Base-by-base conservation (phyloP, 2,329 filamentous ascomycete species). In the Cryphonectria parasitica region DNA sequence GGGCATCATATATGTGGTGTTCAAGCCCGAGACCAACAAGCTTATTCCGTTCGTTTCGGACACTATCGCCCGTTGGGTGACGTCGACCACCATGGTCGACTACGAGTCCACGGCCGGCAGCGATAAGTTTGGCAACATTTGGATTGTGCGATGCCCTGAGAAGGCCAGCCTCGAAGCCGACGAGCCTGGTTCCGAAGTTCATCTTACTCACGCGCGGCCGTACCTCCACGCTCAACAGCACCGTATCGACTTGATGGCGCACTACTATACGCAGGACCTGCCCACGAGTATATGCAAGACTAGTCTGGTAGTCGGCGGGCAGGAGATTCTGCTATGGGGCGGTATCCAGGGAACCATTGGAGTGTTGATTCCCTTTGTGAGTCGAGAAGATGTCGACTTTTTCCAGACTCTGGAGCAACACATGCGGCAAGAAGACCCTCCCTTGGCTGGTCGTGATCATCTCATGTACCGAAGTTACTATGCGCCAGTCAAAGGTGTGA, bases 121-220 rank as follows among this genome's bases (percentile, higher is more conserved):
- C 49, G 96, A 99, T 83, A 98, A 98, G 79, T 99, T 99, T 75
- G 97, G 96, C 72, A 99, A 99, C 77, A 82, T 99, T 22, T 99
- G 94, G 91, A 88, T 99, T 61, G 86, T 99, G 41, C 92, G 96
- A 64, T 96, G 93, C 77, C 94, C 95, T 0, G 85, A 90, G 72
- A 96, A 97, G 79, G 90, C 91, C 10, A 97, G 93, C 52, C 91
- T 94, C 74, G 93, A 97, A 79, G 92, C 94, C 0, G 96, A 99
- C 76, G 96, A 98, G 79, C 93, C 97, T 72, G 93, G 93, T 63
- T 93, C 93, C 3, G 95, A 95, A 19, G 90, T 94, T 2, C 95
- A 98, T 81, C 88, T 99, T n/a, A 87, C 93, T 39, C 95, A 99
- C 76, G 94, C 97, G 72, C 90, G 95, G 74, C 89, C 90, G 74